Evolutionary conservation across 805 yeast genomes (phyloP), one percentile per base, ranked within the genome.

Genomic region (Metschnikowia shivogae): DNA sequence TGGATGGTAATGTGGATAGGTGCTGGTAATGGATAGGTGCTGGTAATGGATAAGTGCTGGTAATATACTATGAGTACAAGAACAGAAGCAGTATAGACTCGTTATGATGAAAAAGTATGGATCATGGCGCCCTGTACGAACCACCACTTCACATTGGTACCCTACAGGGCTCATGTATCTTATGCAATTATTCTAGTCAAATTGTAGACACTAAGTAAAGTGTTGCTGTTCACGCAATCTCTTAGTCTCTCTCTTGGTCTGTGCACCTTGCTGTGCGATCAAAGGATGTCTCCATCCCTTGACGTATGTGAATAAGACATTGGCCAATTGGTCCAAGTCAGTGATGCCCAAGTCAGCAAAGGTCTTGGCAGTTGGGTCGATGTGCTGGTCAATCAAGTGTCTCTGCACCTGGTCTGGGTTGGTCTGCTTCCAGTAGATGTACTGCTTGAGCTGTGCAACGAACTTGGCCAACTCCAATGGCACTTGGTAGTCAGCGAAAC

Each of bases 331-430:
- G 46, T 66, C 67, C 34, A 58, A 40, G 45, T 59, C 60, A 38
- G 73, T 70, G 60, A 88, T 80, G 36, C 87, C 93, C 56, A 87
- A 75, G 60, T 87, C 93, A 29, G 67, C 69, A 64, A 83, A 87
- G 12, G 84, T 78, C 58, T 73, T 70, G 22, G 88, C 89, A 12
- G 62, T 59, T 27, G 77, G 74, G 58, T 82, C 86, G 49, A 82
- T 72, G 17, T 57, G 59, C 65, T 88, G 95, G 66, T 84, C 73
- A 47, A 84, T 73, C 57, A 77, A 74, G 65, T 81, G 81, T 69
- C 95, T 81, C 65, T 81, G 85, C 45, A 84, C 76, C 63, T 82
- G 82, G 64, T 88, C 96, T 24, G 86, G 78, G 58, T 81, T 84
- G 48, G 79, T 73, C 49, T 77, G 58, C 48, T 54, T 68, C 76